Percentiles rank a stretch among this genome's conserved stretches.
Evolutionary conservation across 352 stramenopile genomes (phyloP).

Genomic region (Aphanomyces astaci): DNA sequence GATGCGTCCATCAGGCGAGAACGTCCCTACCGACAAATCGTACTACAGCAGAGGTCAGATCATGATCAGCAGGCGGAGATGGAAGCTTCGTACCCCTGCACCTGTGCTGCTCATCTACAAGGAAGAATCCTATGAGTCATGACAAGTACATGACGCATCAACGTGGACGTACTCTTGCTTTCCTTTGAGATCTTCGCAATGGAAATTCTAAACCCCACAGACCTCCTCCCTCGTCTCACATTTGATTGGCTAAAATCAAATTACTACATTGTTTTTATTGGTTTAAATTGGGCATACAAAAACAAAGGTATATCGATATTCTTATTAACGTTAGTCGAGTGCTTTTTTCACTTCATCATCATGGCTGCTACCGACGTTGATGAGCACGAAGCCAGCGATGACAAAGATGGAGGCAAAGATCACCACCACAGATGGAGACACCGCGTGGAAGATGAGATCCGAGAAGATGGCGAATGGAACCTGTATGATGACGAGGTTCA

Average conservation of each 20-base stretch:
- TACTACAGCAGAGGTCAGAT: constrained; percentile 34
- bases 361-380: constrained; percentile 36
- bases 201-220: constrained; percentile 15
- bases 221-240: not conserved
- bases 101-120: constrained; percentile 74
- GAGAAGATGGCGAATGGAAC: constrained; percentile 80
- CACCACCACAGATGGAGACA: constrained; percentile 45
- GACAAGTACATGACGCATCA: not conserved
- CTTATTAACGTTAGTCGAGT: not conserved
- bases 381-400: constrained; percentile 62
- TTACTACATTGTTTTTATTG: not conserved
- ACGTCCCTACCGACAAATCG: constrained; percentile 88
- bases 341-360: not conserved
- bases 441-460: constrained; percentile 66
- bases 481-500: not conserved
- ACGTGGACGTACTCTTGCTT: not conserved
- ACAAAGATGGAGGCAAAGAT: constrained; percentile 57
- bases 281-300: not conserved
- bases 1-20: constrained; percentile 96
- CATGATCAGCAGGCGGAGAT: not conserved
- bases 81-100: constrained; percentile 39
- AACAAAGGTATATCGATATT: not conserved
- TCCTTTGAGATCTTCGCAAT: constrained; percentile 12
- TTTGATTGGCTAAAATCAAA: constrained; percentile 11
- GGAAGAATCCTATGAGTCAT: not conserved